phyloP scores from a whole-genome alignment of 2,329 filamentous ascomycete genomes.

The Monilinia laxa region DNA sequence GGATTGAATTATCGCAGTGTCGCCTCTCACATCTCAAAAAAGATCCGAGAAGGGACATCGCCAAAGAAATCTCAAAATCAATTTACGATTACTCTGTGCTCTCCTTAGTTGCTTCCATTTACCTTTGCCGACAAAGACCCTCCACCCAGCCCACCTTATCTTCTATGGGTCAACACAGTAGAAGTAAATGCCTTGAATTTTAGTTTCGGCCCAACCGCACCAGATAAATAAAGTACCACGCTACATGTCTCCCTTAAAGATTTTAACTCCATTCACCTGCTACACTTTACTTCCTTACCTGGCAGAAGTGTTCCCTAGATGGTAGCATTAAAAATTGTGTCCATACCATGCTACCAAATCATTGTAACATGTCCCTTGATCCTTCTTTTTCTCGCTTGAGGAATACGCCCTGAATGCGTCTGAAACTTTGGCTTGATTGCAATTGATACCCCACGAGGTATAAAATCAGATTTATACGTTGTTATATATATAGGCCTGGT shows the following conservation, averaged over 20 bases:
- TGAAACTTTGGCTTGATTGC: neutral
- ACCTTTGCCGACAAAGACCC: slow-evolving; percentile 1
- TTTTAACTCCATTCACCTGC: slow-evolving; percentile 10
- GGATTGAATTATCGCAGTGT: neutral
- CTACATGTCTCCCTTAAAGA: slow-evolving; percentile 11
- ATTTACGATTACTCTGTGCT: neutral
- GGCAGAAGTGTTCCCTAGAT: slow-evolving; percentile 13
- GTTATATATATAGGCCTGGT: neutral
- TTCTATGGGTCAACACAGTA: neutral
- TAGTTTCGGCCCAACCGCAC: slow-evolving; percentile 12
- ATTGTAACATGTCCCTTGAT: neutral
- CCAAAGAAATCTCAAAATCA: neutral
- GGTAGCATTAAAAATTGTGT: slow-evolving; percentile 9
- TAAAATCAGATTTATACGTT: neutral
- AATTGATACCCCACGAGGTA: neutral
- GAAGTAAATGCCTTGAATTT: slow-evolving; percentile 14
- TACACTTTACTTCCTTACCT: slow-evolving; percentile 5
- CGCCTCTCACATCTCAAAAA: neutral
- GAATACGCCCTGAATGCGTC: neutral
- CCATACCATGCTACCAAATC: slow-evolving; percentile 13
- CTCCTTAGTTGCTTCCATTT: neutral
- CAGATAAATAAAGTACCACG: slow-evolving; percentile 10
- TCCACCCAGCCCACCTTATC: neutral
- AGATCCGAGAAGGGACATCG: neutral
- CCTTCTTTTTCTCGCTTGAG: slow-evolving; percentile 10